Conservation (phyloP, 345 rosid species). For the Bruguiera sexangula region DNA sequence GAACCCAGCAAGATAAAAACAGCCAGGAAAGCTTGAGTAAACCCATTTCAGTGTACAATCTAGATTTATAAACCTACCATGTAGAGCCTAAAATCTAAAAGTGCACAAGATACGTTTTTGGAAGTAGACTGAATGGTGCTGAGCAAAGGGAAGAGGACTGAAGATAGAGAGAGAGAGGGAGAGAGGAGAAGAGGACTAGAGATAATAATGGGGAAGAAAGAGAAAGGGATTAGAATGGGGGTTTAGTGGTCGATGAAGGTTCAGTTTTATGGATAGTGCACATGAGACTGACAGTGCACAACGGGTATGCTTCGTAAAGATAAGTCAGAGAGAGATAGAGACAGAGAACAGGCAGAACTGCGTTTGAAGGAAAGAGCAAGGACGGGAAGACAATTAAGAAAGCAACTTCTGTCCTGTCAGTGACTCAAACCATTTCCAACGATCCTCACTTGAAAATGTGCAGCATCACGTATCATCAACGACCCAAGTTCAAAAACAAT, state of each 20-base stretch:
- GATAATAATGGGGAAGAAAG: slow-evolving; percentile 10
- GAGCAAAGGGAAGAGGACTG: slow-evolving; percentile 5
- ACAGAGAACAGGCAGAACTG: not conserved
- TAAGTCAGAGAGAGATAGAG: slow-evolving; percentile 26
- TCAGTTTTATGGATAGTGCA: slow-evolving; percentile 32
- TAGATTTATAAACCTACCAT: slow-evolving; percentile 8
- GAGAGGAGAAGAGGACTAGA: slow-evolving; percentile 3
- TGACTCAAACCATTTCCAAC: too few species aligned
- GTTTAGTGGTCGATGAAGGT: slow-evolving; percentile 24
- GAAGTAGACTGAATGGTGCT: slow-evolving; percentile 4
- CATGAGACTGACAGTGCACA: slow-evolving; percentile 37
- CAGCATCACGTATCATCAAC: too few species aligned
- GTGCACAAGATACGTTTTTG: slow-evolving; percentile 12
- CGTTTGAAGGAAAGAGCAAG: not conserved
- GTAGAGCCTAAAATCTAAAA: slow-evolving; percentile 15
- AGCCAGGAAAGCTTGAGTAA: slow-evolving; percentile 34
- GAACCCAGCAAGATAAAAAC: slow-evolving; percentile 38
- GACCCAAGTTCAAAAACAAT: too few species aligned
- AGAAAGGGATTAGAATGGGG: slow-evolving; percentile 18
- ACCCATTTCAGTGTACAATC: slow-evolving; percentile 36
- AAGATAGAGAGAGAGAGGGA: not conserved
- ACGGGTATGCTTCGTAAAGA: slow-evolving; percentile 18
- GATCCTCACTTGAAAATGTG: too few species aligned
- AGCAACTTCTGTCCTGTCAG: not conserved
- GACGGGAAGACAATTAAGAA: not conserved